Evolutionary conservation across 202 grass and related monocot species (phyloP), one percentile per base, ranked within the genome.

Genomic region (Setaria italica): DNA sequence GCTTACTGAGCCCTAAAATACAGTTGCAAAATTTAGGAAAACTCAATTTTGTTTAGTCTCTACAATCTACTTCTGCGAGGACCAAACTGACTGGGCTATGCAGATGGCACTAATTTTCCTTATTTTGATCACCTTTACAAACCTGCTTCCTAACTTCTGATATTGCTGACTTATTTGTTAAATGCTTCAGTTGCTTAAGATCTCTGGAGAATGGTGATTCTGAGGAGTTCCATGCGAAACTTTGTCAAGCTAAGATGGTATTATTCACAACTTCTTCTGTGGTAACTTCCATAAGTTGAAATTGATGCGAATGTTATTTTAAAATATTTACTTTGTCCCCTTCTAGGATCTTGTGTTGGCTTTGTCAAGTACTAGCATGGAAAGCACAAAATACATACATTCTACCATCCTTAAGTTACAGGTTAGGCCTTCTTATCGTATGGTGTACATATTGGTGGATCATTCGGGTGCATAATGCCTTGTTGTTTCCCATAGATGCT

Each of bases 331-430:
- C 30, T 45, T 82, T 54, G 39, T 78, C 73, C 29, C 34, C 39
- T 86, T 74, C 1, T 84, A 97, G 95, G 91, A 95, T 90, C 80
- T 98, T 84, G 85, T 98, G 57, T 77, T 92, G 78, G 90, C 83
- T 83, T 90, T 93, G 56, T 89, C 92, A 84, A 93, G 90, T 90
- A 84, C 95, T 88, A 98, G 95, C 87, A 95, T 91, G 85, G 95
- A 98, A 81, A 92, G 92, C 89, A 98, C 91, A 25, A 93, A 92
- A 87, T 92, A 89, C 84, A 98, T 98, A 59, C 92, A 98, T 87
- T 93, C 92, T 76, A 87, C 89, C 58, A 86, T 98, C 83, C 75
- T 94, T 54, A 92, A 92, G 84, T 83, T 98, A 85, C 95, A 97
- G 88, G 95, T 95, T 86, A 58, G 62, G 45, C 64, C 47, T 81